Evolutionary conservation across 2,329 filamentous ascomycete species (phyloP).

Genomic region (Colletotrichum sansevieriae): DNA sequence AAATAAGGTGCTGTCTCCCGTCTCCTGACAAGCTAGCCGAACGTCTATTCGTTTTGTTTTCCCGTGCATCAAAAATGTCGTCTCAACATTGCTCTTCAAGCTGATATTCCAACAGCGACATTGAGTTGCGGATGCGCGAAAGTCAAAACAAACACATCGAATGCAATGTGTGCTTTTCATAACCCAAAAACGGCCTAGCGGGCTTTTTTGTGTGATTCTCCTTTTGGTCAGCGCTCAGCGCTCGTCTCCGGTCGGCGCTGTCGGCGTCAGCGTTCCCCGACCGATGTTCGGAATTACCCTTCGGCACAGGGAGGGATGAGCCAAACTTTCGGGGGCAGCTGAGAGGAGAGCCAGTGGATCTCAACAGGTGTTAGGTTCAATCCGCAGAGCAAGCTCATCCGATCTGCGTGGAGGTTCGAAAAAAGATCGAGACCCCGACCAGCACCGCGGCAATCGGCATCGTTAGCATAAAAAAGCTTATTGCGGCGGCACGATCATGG

Average conservation of each 20-base stretch:
- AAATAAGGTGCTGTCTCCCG: not conserved
- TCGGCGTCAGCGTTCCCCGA: conserved; percentile 30
- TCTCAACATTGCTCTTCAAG: too few relatives aligned
- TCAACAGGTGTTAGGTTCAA: conserved; percentile 32
- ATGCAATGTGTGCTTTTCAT: conserved; percentile 3
- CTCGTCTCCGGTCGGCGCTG: conserved; percentile 10
- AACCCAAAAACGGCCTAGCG: conserved; percentile 23
- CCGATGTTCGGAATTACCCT: conserved; percentile 29
- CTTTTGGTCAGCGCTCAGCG: not conserved
- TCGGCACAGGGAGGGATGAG: conserved; percentile 10
- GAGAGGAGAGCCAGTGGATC: conserved; percentile 10
- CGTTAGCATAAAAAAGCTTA: not conserved
- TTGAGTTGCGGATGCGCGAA: not conserved
- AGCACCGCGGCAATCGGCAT: not conserved
- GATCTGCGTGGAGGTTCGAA: not conserved
- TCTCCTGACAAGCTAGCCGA: not conserved
- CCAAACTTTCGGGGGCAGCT: not conserved
- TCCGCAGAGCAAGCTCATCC: conserved; percentile 6
- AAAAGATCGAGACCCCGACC: not conserved
- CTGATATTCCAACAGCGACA: not conserved
- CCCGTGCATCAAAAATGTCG: too few relatives aligned
- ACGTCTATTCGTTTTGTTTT: too few relatives aligned
- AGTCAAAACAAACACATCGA: conserved; percentile 11
- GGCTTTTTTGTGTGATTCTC: not conserved
- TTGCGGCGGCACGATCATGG: conserved; percentile 19